These are phyloP conservation scores for Calocybe cyanea DNA, from an alignment of 768 basidiomycete genomes.

Conservation along the genomic window DNA sequence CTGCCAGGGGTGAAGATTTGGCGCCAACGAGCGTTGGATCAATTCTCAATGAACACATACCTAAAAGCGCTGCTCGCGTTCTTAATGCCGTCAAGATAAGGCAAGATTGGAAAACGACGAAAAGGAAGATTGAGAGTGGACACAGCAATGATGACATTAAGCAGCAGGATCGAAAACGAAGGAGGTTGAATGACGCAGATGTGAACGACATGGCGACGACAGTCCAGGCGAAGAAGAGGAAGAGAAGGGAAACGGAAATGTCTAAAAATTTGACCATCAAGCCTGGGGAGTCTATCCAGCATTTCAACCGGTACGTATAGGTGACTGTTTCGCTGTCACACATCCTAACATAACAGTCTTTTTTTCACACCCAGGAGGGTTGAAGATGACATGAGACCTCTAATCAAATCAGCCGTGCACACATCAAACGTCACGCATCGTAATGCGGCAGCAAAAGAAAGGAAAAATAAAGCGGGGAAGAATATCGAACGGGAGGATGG, in stretches of 20 bases:
- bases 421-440: constrained; percentile 50
- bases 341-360: no score
- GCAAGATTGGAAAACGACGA: constrained; percentile 49
- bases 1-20: constrained; percentile 52
- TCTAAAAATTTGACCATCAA: constrained; percentile 40
- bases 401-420: constrained; percentile 59
- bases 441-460: constrained; percentile 36
- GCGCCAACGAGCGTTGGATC: constrained; percentile 41
- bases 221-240: constrained; percentile 1
- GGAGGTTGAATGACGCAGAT: constrained; percentile 22
- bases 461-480: constrained; percentile 25
- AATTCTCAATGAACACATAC: constrained; percentile 62
- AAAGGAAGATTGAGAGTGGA: constrained; percentile 31
- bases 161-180: constrained; percentile 26
- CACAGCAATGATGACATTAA: constrained; percentile 10
- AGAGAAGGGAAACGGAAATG: constrained; percentile 20
- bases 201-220: no score
- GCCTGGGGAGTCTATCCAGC: constrained; percentile 67
- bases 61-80: constrained; percentile 64
- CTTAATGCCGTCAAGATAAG: constrained; percentile 60
- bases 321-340: no score
- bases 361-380: constrained; percentile 49
- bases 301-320: constrained; percentile 72
- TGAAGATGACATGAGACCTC: constrained; percentile 64
- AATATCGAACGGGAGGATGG: constrained; percentile 14